Evolutionary conservation across 2,329 filamentous ascomycete species (phyloP), one percentile per base, ranked within the genome.

Genomic region (Fusarium staphyleae): DNA sequence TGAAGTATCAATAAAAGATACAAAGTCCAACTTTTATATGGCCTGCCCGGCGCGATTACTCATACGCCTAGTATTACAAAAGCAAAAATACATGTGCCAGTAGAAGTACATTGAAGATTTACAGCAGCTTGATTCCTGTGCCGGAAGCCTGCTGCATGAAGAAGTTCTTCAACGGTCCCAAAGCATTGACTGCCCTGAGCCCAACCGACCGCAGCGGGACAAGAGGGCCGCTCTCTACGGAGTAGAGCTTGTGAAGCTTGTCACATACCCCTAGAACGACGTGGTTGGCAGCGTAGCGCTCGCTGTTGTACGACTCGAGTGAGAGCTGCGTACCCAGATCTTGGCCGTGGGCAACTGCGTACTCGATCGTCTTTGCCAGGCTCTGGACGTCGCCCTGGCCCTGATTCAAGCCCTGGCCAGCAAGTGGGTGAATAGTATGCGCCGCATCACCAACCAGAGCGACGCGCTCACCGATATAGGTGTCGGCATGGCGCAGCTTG

Each of bases 381-480:
- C 89, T 88, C 66, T 91, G 87, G 1, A 95, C 89, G 70, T 99
- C 95, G 14, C 86, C 92, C 59, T 98, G 88, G 2, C 95, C 95
- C 66, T 96, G 89, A 70, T 99, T 99, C 12, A 99, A 80, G 1
- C 95, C 95, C 74, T 98, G 95, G 1, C 95, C 95, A 1, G 91
- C 95, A 4, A 99, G 86, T 0, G 95, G 95, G 72, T 99, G 95
- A 61, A 96, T 87, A 1, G 93, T 96, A 72, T 99, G 95, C 7
- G 95, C 95, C 1, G 95, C 95, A 63, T 99, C 95, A 55, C 95
- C 95, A 29, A 99, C 86, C 1, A 99, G 83, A 1, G 93, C 95
- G 8, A 97, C 80, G n/a, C 95, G 88, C 68, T 96, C 91, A 32
- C 87, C 89, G 34, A 90, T 89, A 70, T 99, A 99, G 1, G 90